Percentiles rank a stretch among this genome's conserved stretches.
phyloP scores from a whole-genome alignment of 768 basidiomycete genomes.

The Crassisporium funariophilum region DNA sequence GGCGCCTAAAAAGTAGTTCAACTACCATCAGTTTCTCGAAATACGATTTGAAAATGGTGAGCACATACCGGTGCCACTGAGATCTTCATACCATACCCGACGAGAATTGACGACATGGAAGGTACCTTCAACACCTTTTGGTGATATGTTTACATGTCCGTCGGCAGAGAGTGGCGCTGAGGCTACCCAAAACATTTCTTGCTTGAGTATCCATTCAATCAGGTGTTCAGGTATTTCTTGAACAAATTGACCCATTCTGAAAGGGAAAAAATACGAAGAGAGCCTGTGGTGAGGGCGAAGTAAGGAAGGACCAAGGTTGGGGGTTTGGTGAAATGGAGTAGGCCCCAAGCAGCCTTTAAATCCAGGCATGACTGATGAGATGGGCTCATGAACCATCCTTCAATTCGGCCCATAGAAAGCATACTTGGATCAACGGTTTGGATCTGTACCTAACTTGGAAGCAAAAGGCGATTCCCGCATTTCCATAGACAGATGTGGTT shows the following conservation, averaged over 20 bases:
- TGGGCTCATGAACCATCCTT: no score
- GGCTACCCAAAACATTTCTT: conserved; percentile 75
- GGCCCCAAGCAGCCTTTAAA: no score
- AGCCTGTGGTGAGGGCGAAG: background rate
- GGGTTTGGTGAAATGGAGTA: background rate
- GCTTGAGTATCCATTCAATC: conserved; percentile 57
- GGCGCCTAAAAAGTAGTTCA: conserved; percentile 35
- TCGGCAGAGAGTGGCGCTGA: conserved; percentile 58
- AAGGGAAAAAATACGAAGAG: no score
- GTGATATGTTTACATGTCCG: conserved; percentile 69
- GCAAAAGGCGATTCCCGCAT: conserved; percentile 13
- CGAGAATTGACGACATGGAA: conserved; percentile 60
- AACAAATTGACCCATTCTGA: conserved; percentile 57
- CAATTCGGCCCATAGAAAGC: no score
- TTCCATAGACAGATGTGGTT: no score
- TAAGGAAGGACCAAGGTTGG: background rate
- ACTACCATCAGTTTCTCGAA: background rate
- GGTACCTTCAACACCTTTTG: conserved; percentile 60
- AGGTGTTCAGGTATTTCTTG: conserved; percentile 57
- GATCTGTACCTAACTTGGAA: conserved; percentile 5
- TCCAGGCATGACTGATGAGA: no score
- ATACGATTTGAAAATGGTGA: background rate
- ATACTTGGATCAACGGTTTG: no score
- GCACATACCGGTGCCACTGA: conserved; percentile 66
- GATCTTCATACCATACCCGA: conserved; percentile 73